Evolutionary conservation across 306 rosid genomes (phyloP), one percentile per base, ranked within the genome.

Genomic region (Erythrophleum fordii): DNA sequence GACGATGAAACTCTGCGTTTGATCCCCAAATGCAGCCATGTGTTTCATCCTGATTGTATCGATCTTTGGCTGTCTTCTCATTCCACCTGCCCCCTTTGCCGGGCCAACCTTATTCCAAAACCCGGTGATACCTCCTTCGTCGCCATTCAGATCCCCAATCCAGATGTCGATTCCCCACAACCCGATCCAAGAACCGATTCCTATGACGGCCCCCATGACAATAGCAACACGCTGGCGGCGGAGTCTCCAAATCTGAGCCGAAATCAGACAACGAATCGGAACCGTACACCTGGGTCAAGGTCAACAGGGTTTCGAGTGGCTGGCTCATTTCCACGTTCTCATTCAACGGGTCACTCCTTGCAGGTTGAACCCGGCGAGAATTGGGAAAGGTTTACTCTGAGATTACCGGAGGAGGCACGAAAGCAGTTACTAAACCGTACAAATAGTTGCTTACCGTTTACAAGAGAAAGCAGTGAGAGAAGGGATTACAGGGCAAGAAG

Each of bases 41-140:
- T 90, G 31, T 92, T 92, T 72, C 97, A 92, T 77, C 80, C 90
- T 0, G 76, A 56, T 11, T 92, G 97, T 37, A 83, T 92, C 48
- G 94, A 88, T 72, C 61, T 82, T 10, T 90, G 97, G 97, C 60
- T 92, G 11, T 76, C 75, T 3, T 77, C 90, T 5, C 91, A 92
- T 77, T 71, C 87, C 48, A 92, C 97, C 5, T 92, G 97, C 49
- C 97, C 97, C 0, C 92, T 92, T 42, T 92, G 97, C 60, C 88
- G 97, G 7, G 88, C 97, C 17, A 69, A 82, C 71, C 73, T 92
- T 11, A 55, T 80, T 9, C 88, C 92, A 3, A 81, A 69, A 20
- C 86, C 91, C 6, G 91, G 91, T 5, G 95, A 91, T 25, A 20
- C n/a, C 1, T 65, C 77, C 4, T 20, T 69, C n/a, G 20, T 29